Base-by-base conservation (phyloP, 768 basidiomycete genomes). In the Flagelloscypha sp. region DNA sequence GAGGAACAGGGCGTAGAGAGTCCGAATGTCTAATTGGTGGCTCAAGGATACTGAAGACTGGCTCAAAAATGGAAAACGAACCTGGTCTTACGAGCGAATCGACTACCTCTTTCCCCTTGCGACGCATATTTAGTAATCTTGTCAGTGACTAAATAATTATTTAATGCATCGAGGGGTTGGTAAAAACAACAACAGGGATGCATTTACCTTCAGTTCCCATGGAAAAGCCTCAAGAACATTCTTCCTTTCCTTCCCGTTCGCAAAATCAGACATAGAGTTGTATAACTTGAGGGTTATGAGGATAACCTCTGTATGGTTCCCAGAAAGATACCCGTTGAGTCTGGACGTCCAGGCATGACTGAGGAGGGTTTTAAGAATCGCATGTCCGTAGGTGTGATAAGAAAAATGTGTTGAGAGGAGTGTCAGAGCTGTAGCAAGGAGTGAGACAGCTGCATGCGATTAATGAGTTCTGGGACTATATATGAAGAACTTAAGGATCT, bases 1-100 rank as follows among this genome's bases (percentile, higher is more conserved):
- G 10, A 89, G 60, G 45, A 92, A 76, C 1, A 79, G 57, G 24
- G 88, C 53, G 32, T 81, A 86, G 4, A 82, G 63, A 0, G 84
- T 85, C 24, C 88, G 72, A 29, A 92, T 89, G 53, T 92, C 89
- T 83, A 47, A n/a, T n/a, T n/a, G n/a, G n/a, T n/a, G n/a, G n/a
- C 27, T 20, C 36, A 29, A 31, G 19, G 18, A 24, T 48, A 33
- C 37, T 37, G 40, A 33, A 10, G 6, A 21, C 21, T 40, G 10
- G 48, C 33, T 13, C 27, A n/a, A 13, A 24, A 19, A 15, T 10
- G 11, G 8, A 27, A 30, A 18, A 39, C 66, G 23, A 30, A 78
- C 84, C 84, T 45, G 84, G 84, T 48, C 66, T 65, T 0, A 53
- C 46, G 0, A 83, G 57, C 3, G 64, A 54, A 37, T 73, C 61